Percentiles rank a stretch among this genome's conserved stretches.
These are phyloP conservation scores for Fomes fomentarius DNA, from an alignment of 1,284 basidiomycete species.

Conservation along the genomic window DNA sequence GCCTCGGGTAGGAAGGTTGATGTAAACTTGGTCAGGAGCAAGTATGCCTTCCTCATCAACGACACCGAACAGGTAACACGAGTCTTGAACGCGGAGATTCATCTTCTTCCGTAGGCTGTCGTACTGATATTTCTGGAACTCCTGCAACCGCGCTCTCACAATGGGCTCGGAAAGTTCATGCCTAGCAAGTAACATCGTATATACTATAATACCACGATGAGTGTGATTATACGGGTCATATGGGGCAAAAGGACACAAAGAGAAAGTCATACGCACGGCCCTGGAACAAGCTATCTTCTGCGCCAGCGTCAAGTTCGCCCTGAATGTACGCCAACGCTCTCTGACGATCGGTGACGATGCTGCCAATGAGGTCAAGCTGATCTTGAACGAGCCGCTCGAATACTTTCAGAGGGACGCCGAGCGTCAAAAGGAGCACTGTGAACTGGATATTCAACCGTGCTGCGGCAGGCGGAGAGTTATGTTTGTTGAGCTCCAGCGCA, in stretches of 20 bases:
- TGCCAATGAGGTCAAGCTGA: conserved; percentile 24
- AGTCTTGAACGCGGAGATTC: conserved; percentile 21
- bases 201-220: conserved; percentile 10
- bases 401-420: conserved; percentile 12
- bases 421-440: conserved; percentile 20
- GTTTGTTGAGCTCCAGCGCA: conserved; percentile 23
- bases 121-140: conserved; percentile 23
- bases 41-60: conserved; percentile 26
- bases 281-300: conserved; percentile 18
- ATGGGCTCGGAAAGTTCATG: conserved; percentile 25
- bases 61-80: conserved; percentile 24
- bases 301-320: conserved; percentile 24
- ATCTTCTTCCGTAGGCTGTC: conserved; percentile 19
- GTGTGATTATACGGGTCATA: too few species aligned
- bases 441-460: conserved; percentile 25
- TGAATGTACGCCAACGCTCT: conserved; percentile 21
- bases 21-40: conserved; percentile 21
- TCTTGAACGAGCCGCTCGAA: conserved; percentile 23
- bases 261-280: conserved; percentile 14
- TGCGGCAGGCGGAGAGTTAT: conserved; percentile 13
- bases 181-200: conserved; percentile 22
- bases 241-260: neutral
- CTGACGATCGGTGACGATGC: conserved; percentile 24
- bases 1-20: conserved; percentile 23
- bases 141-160: conserved; percentile 13